Evolutionary conservation across 805 yeast genomes (phyloP).

Genomic region (Myxozyma mucilagina): DNA sequence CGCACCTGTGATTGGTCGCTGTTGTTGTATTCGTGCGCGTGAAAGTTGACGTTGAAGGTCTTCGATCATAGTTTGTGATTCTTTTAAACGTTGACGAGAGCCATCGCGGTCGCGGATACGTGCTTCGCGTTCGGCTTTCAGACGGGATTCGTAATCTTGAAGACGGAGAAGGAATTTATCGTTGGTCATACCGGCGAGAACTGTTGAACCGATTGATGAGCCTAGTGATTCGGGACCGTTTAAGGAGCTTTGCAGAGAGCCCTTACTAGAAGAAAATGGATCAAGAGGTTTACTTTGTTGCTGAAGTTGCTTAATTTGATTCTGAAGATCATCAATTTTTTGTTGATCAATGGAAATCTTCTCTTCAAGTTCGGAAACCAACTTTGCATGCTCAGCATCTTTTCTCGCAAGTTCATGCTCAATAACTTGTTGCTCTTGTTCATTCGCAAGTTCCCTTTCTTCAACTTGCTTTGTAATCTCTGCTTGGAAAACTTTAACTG

Average conservation of each 20-base stretch:
- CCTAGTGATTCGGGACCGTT: constrained; percentile 4
- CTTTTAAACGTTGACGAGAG: constrained; percentile 31
- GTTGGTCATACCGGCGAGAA: constrained; percentile 6
- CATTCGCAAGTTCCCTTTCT: constrained; percentile 3
- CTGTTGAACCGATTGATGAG: constrained; percentile 12
- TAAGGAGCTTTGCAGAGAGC: neutral
- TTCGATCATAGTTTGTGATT: constrained; percentile 13
- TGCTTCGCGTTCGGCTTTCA: constrained; percentile 35
- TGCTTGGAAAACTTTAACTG: neutral
- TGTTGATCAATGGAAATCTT: constrained; percentile 13
- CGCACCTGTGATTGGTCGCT: neutral
- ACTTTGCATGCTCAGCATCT: constrained; percentile 15
- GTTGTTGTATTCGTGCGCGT: neutral
- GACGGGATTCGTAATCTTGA: constrained; percentile 33
- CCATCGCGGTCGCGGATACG: constrained; percentile 34
- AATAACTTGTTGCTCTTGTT: constrained; percentile 1
- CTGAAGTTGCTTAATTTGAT: neutral
- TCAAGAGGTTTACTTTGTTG: constrained; percentile 5
- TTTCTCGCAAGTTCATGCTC: constrained; percentile 9
- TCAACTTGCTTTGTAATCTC: neutral
- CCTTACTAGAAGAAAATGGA: neutral
- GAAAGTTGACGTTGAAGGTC: neutral
- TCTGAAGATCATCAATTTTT: neutral
- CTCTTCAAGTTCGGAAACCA: constrained; percentile 11
- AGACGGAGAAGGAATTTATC: constrained; percentile 30